These are phyloP conservation scores for Mortierella claussenii DNA, from an alignment of 192 early-diverging fungal species.

Conservation along the genomic window DNA sequence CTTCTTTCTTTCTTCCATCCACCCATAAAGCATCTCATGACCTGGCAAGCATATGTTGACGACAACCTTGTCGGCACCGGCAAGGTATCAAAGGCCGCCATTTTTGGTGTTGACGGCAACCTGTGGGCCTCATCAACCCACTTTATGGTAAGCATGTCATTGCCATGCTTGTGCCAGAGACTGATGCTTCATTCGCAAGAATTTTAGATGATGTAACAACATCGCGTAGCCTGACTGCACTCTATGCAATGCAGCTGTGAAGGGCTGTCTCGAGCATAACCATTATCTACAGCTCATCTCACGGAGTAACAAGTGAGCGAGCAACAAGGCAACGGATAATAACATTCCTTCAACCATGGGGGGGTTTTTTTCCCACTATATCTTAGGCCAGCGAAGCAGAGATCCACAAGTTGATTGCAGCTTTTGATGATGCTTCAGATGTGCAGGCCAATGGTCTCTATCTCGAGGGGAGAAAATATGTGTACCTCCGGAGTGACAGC, in stretches of 20 bases:
- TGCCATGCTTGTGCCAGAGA: no score
- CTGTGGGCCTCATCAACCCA: conserved; percentile 83
- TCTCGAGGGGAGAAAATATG: conserved; percentile 77
- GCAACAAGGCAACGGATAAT: no score
- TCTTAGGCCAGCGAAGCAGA: no score
- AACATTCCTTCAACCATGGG: no score
- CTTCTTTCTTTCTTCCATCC: not conserved
- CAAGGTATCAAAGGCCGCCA: conserved; percentile 78
- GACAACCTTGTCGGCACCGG: conserved; percentile 79
- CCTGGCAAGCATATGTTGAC: conserved; percentile 86
- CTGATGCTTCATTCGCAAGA: no score
- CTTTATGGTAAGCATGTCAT: conserved; percentile 80
- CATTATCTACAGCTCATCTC: conserved; percentile 6
- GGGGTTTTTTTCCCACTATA: no score
- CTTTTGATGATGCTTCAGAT: conserved; percentile 69
- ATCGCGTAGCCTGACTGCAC: no score
- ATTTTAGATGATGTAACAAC: no score
- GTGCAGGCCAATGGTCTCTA: conserved; percentile 75
- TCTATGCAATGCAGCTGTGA: no score
- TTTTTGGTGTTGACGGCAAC: conserved; percentile 83
- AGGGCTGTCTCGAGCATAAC: not conserved
- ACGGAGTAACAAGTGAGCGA: no score
- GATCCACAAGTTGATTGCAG: conserved; percentile 63
- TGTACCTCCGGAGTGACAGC: conserved; percentile 74
- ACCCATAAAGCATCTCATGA: conserved; percentile 51